Evolutionary conservation across 2,329 filamentous ascomycete genomes (phyloP), one percentile per base, ranked within the genome.

Genomic region (Dactylellina cionopaga): DNA sequence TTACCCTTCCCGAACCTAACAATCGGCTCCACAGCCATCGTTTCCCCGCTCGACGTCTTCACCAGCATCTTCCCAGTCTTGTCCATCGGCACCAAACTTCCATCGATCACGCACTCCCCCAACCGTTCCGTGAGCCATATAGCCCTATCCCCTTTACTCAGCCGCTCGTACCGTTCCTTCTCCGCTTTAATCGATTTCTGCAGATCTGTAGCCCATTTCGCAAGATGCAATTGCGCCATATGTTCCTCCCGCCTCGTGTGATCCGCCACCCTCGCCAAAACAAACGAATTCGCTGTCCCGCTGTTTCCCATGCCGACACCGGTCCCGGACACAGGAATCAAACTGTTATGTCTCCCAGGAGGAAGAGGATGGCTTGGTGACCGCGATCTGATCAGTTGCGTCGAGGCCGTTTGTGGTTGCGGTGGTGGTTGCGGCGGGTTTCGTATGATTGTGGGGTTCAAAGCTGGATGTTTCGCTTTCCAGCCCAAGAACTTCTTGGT

Each of bases 401-500:
- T 46, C 5, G 76, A 69, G 37, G 68, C 33, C n/a, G n/a, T n/a
- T n/a, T n/a, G n/a, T n/a, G n/a, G n/a, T n/a, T n/a, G n/a, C n/a
- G n/a, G n/a, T n/a, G n/a, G n/a, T n/a, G n/a, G n/a, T n/a, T n/a
- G n/a, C 15, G 65, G 58, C 6, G 66, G 58, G 44, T 64, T 71
- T 27, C 58, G 66, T 7, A 59, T 59, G 17, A 71, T 64, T 5
- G 58, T 71, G 13, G 66, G 66, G 11, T 71, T 71, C 24, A 71
- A 35, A 35, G 58, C 66, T 3, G 51, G 58, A 27, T 63, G 75
- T n/a, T 77, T 78, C 77, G 72, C 44, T 29, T 65, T 62, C 89
- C 91, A 95, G 54, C 86, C 83, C 10, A 96, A 80, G 74, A 92
- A 89, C 79, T 96, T 97, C 78, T 89, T 89, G 0, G 92, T 92